Base-by-base conservation (phyloP, 2,329 filamentous ascomycete genomes). In the Didymella keratinophila region DNA sequence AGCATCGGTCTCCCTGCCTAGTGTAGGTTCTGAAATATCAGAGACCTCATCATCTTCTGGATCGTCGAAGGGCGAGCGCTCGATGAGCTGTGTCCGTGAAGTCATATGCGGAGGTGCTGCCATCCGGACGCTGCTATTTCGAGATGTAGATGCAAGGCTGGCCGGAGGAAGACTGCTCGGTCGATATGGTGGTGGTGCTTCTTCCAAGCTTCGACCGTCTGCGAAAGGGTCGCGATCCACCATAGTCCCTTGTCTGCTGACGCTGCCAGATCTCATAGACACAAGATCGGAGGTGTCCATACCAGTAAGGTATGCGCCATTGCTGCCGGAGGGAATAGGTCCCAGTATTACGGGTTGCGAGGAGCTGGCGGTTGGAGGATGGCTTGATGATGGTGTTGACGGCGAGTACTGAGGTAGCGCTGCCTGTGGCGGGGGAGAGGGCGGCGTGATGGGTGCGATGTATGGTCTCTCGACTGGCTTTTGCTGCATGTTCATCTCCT, bases 221-320 rank as follows among this genome's bases (percentile, higher is more conserved):
- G 68, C 66, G 25, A 76, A 76, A 1, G 71, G 72, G 46, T 77
- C 68, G 8, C 60, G 66, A 36, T 63, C 69, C 8, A 66, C 61
- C 21, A 58, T 21, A 1, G 56, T 58, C 27, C 56, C 56, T 27
- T 50, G 42, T 45, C 56, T 54, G 18, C 56, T 58, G 27, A 58
- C 21, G 18, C 68, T 65, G 32, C 61, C 67, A 7, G 62, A 70
- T 12, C 59, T 67, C 46, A 76, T 59, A 2, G 74, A 77, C 1
- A 76, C 61, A 16, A 72, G 61, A 32, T 77, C 75, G 3, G 75
- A 76, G 2, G 74, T 78, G 52, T 78, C 75, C 39, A 78, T 76
- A 12, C 75, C 75, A 21, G 75, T 77, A 21, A 73, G 66, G 61
- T 76, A 78, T 20, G 71, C 70, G 27, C 73, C 68, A 34, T 71